These are phyloP conservation scores for Aureobasidium pullulans DNA, from an alignment of 2,329 filamentous ascomycete genomes.

Conservation along the genomic window DNA sequence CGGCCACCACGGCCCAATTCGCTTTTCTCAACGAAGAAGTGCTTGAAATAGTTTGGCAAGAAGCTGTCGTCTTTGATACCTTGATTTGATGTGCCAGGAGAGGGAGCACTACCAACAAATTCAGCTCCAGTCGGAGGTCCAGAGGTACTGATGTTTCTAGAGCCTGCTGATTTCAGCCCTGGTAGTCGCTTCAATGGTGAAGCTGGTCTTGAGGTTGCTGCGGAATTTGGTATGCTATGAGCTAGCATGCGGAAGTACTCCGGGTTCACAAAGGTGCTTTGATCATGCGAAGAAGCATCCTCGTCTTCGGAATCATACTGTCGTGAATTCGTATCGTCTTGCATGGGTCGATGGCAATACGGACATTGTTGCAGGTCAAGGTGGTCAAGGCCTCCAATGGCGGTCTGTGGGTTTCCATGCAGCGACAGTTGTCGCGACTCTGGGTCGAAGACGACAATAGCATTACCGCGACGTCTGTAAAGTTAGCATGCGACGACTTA, in stretches of 20 bases:
- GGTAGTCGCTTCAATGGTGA: slow-evolving; percentile 42
- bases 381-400: slow-evolving; percentile 48
- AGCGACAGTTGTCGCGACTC: slow-evolving; percentile 79
- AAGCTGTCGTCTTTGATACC: slow-evolving; percentile 83
- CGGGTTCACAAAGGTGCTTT: slow-evolving; percentile 69
- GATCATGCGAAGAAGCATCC: slow-evolving; percentile 28
- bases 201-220: slow-evolving; percentile 38
- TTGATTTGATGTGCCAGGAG: slow-evolving; percentile 37
- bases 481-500: slow-evolving; percentile 8
- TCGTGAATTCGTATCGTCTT: slow-evolving; percentile 35
- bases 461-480: slow-evolving; percentile 77
- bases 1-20: slow-evolving; percentile 87
- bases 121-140: slow-evolving; percentile 43
- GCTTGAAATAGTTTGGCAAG: slow-evolving; percentile 84
- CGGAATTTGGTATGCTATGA: slow-evolving; percentile 47
- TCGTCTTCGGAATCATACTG: slow-evolving; percentile 20
- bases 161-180: slow-evolving; percentile 20
- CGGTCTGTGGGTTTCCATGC: slow-evolving; percentile 51
- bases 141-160: slow-evolving; percentile 25
- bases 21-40: slow-evolving; percentile 84
- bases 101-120: slow-evolving; percentile 39
- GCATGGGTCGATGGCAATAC: slow-evolving; percentile 73
- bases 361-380: slow-evolving; percentile 61
- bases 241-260: slow-evolving; percentile 94
- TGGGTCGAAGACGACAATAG: slow-evolving; percentile 85